Conservation (phyloP, 2,329 filamentous ascomycete genomes). For the Geosmithia putterillii region DNA sequence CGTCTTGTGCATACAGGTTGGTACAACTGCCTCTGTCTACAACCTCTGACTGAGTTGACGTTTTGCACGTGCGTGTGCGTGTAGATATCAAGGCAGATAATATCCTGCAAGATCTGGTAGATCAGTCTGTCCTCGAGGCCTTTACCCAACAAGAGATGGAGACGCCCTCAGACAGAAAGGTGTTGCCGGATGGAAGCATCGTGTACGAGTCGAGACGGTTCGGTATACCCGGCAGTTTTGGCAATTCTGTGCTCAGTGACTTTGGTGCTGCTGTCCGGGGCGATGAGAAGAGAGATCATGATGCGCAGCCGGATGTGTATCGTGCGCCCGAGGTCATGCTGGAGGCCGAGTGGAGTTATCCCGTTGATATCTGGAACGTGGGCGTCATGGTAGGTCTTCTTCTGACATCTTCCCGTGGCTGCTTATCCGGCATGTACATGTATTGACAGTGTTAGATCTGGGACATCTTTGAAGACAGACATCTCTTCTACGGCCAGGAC, state of each 20-base stretch:
- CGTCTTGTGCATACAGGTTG: slow-evolving; percentile 27
- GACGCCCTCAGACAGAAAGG: background rate
- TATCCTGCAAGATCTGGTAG: slow-evolving; percentile 15
- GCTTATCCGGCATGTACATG: too few species aligned
- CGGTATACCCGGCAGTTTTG: background rate
- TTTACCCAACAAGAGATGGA: background rate
- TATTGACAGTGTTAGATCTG: slow-evolving; percentile 7
- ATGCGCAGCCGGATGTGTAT: slow-evolving; percentile 16
- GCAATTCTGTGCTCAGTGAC: too few species aligned
- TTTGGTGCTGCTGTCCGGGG: slow-evolving; percentile 13
- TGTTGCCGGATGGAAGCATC: background rate
- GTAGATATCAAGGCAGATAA: slow-evolving; percentile 28
- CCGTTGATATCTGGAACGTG: slow-evolving; percentile 17
- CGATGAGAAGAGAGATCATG: slow-evolving; percentile 9
- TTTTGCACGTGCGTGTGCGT: background rate
- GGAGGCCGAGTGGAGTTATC: slow-evolving; percentile 15
- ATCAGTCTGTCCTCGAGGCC: slow-evolving; percentile 3
- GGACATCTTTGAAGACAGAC: slow-evolving; percentile 10
- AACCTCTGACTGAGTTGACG: background rate
- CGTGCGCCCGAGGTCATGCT: slow-evolving; percentile 17
- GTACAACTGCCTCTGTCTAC: background rate
- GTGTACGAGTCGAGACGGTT: slow-evolving; percentile 3
- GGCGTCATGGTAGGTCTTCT: slow-evolving; percentile 14
- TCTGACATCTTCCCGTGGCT: too few species aligned
- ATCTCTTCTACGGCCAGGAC: slow-evolving; percentile 9